Conservation (phyloP, 805 yeast genomes). For the Ogataea salicorniae region DNA sequence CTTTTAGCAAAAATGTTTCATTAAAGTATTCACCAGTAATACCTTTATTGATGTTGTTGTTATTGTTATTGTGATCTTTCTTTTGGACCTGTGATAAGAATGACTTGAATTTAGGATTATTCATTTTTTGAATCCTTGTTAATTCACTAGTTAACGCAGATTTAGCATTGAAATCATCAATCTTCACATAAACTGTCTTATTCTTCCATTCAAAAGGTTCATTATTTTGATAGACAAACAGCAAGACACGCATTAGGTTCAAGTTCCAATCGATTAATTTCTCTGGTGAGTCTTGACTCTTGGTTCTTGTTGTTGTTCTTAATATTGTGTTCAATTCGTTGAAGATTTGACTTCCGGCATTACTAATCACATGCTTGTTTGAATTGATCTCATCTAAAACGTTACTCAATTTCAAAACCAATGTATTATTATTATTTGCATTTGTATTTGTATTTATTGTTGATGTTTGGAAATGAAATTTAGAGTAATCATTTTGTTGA, state of each 20-base stretch:
- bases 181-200: slow-evolving; percentile 10
- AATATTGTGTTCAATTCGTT: slow-evolving; percentile 20
- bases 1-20: slow-evolving; percentile 6
- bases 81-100: slow-evolving; percentile 13
- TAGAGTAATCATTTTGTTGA: neutral
- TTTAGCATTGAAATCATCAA: slow-evolving; percentile 12
- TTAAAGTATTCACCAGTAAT: neutral
- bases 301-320: slow-evolving; percentile 15
- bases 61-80: neutral
- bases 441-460: neutral
- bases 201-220: slow-evolving; percentile 10
- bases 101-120: slow-evolving; percentile 7
- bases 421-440: neutral
- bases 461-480: neutral
- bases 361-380: slow-evolving; percentile 7
- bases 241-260: slow-evolving; percentile 44
- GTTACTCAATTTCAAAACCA: slow-evolving; percentile 9
- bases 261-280: slow-evolving; percentile 47
- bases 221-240: slow-evolving; percentile 30
- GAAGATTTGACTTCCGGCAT: slow-evolving; percentile 22
- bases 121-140: slow-evolving; percentile 13
- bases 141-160: slow-evolving; percentile 20
- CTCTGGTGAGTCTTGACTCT: slow-evolving; percentile 22
- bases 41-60: neutral
- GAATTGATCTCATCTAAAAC: slow-evolving; percentile 17